Base-by-base conservation (phyloP, 2,329 filamentous ascomycete species). In the Raffaelea arxii region DNA sequence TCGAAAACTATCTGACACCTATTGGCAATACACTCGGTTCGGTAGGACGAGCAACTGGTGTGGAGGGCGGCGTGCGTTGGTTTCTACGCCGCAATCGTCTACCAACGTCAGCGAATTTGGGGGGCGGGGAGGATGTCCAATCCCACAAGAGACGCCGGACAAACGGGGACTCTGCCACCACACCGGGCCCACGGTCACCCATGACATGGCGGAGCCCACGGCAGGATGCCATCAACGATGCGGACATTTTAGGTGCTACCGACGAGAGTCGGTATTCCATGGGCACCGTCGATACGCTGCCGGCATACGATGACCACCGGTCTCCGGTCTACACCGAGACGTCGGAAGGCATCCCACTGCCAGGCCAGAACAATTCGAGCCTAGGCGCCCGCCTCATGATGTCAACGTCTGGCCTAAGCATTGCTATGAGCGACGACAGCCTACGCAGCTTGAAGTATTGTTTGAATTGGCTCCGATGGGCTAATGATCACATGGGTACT, bases 371-470 rank as follows among this genome's bases (percentile, higher is more conserved):
- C 48, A 11, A 25, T 42, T 3, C 72, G 58, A 94, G 89, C 88
- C 86, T 86, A 32, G 10, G 27, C 51, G 86, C 85, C 11, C 81
- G 89, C 14, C 70, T 96, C 18, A 85, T 95, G 54, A 86, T 94
- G 61, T 90, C 87, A 5, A 96, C 91, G 0, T 94, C 89, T 1
- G 91, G 89, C 0, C 74, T 97, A 1, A 89, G 89, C 52, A 83
- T 94, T 16, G 89, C 92, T 1, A 88, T 98, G 75, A 94, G 85
- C 57, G 84, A 94, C 18, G 84, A 92, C 58, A 94, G 87, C 21
- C 68, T 96, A 9, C 78, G 82, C 44, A 92, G 84, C 51, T 69
- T 98, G 37, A 88, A 86, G 56, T 91, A 88, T 56, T 96, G 90
- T 53, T 69, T 97, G 2, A 75, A 76, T 22, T 86, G 89, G 74